Conservation (phyloP, 176 grass and related monocot species). For the Leersia perrieri region DNA sequence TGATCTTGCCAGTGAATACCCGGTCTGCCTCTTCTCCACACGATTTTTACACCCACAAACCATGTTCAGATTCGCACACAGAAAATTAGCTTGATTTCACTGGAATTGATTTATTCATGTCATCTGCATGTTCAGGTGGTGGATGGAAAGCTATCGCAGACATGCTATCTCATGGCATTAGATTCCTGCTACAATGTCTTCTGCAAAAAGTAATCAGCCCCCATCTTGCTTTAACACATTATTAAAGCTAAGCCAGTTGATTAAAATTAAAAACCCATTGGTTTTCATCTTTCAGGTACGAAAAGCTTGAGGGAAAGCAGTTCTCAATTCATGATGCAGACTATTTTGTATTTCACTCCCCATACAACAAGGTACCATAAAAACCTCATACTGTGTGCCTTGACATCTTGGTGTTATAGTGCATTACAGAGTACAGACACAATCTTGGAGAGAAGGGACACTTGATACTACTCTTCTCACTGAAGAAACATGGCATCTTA, state of each 20-base stretch:
- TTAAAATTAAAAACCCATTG: neutral
- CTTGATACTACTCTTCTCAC: neutral
- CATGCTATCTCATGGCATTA: constrained; percentile 80
- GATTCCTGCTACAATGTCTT: constrained; percentile 67
- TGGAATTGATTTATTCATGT: neutral
- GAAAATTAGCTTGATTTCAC: neutral
- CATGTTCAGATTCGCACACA: neutral
- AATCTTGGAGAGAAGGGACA: constrained; percentile 1
- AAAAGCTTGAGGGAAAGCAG: constrained; percentile 71
- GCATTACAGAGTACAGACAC: neutral
- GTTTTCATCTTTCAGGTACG: constrained; percentile 45
- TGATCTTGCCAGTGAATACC: constrained; percentile 85
- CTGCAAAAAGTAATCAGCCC: constrained; percentile 60
- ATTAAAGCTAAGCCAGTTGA: neutral
- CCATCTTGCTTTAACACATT: neutral
- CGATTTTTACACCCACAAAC: neutral
- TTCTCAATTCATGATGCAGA: constrained; percentile 83
- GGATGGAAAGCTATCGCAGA: constrained; percentile 79
- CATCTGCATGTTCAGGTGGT: constrained; percentile 55
- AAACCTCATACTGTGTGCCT: neutral
- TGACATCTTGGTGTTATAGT: neutral
- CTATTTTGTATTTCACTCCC: constrained; percentile 97
- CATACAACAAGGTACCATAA: constrained; percentile 83
- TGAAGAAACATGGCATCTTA: neutral
- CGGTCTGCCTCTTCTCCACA: constrained; percentile 40